phyloP scores from a whole-genome alignment of 2,329 filamentous ascomycete species.

The Rutstroemia sp. region DNA sequence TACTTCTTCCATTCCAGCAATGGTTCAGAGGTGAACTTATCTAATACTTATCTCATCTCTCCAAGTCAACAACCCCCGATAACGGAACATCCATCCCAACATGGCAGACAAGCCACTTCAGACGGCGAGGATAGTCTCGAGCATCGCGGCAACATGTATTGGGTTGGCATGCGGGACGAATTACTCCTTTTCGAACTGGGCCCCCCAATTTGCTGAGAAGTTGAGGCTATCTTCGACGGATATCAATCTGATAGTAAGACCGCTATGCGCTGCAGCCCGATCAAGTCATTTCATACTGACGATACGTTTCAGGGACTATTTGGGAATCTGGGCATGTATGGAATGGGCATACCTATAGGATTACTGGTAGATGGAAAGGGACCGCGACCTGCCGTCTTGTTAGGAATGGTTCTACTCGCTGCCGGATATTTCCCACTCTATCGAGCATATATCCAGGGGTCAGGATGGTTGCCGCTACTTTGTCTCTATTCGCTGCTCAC shows the following conservation, averaged over 20 bases:
- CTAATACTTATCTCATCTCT: not conserved
- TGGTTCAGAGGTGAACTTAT: constrained; percentile 15
- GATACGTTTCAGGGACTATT: constrained; percentile 46
- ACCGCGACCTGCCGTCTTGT: constrained; percentile 68
- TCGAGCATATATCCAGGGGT: constrained; percentile 64
- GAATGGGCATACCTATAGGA: constrained; percentile 79
- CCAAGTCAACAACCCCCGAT: constrained; percentile 1
- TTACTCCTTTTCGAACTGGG: constrained; percentile 98
- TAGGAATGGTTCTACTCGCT: constrained; percentile 65
- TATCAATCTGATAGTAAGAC: constrained; percentile 76
- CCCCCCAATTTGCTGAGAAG: constrained; percentile 84
- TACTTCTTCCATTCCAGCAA: constrained; percentile 4
- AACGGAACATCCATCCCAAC: constrained; percentile 18
- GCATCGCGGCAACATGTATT: constrained; percentile 76
- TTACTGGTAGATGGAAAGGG: constrained; percentile 79
- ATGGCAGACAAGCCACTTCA: constrained; percentile 45
- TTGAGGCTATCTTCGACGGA: constrained; percentile 86
- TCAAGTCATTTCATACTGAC: constrained; percentile 25
- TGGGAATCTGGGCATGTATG: constrained; percentile 92
- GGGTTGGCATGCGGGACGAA: constrained; percentile 90
- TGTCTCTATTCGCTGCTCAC: constrained; percentile 82
- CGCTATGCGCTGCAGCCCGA: constrained; percentile 1
- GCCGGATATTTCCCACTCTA: constrained; percentile 83
- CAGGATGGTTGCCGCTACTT: constrained; percentile 51
- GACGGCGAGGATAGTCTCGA: constrained; percentile 69